Evolutionary conservation across 2,329 filamentous ascomycete genomes (phyloP), one percentile per base, ranked within the genome.

Genomic region (Aspergillus neotritici): DNA sequence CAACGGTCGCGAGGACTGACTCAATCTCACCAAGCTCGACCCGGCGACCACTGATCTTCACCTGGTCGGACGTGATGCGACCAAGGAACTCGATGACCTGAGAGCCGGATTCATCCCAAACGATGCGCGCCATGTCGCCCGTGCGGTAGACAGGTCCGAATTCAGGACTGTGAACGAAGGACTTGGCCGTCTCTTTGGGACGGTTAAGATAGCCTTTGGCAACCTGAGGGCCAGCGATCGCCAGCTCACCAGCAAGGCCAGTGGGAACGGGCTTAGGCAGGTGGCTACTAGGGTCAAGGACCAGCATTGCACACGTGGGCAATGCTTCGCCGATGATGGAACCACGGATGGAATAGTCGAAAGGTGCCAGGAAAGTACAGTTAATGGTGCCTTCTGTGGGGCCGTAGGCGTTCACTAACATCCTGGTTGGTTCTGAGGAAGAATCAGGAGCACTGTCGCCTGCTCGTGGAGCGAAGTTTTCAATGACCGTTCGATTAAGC

Each of bases 41-140:
- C 34, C 88, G 77, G 62, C 94, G 88, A 3, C 89, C 89, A 42
- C 87, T 79, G 3, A 95, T 72, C 64, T 95, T 95, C 41, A 94
- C 82, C 62, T 95, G 89, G 1, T 86, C 87, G 38, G 80, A 78
- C 0, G 77, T 77, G 5, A 94, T 82, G 5, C 89, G 81, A 0
- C 89, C 89, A n/a, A 89, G 72, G 56, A 86, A 93, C 58, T 94
- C 85, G 11, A 95, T 72, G 4, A 58, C 48, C 10, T 55, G 56
- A 14, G 48, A 40, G 2, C 62, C 61, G 0, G 71, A 77, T 1
- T 86, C 86, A 47, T 86, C 74, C 4, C 71, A 53, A 2, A 77
- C 74, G 37, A 94, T 74, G 14, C 78, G 76, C 3, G 85, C 62
- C 53, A 54, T 58, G 32, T 64, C 62, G 11, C 62, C 62, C 3